Evolutionary conservation across 306 rosid species (phyloP), one percentile per base, ranked within the genome.

Genomic region (Adenanthera pavonina): DNA sequence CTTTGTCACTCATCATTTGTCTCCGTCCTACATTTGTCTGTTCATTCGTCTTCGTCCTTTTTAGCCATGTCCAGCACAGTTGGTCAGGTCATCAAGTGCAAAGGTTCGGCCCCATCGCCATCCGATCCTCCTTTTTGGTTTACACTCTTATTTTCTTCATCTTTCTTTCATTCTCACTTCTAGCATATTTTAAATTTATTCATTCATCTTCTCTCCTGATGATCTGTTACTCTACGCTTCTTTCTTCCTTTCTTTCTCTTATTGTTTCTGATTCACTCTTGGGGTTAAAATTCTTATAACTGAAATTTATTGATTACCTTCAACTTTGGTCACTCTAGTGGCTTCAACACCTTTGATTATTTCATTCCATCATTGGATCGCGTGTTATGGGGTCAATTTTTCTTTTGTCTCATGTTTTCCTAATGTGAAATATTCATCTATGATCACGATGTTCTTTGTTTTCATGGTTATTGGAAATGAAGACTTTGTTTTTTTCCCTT

Each of bases 41-140:
- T 46, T 43, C 7, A 9, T 72, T 40, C 57, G 20, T 56, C 64
- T 36, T 54, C 51, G 1, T 67, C 41, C 12, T 16, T 30, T 54
- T 3, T 52, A 74, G 38, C 64, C 60, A 92, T 92, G 94, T 74
- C 89, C n/a, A 84, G 46, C 77, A 87, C 97, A 3, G 80, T 34
- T 13, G 97, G 90, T 46, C 88, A 86, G 52, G 89, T 89, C 79
- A 92, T 92, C 84, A 92, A 88, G 76, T 92, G 97, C 90, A 90
- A 38, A 84, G 97, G 97, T 90, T 1, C n/a, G 14, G n/a, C 40
- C 66, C 35, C 16, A 47, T 20, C 1, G 11, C 0, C 14, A 17
- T 36, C 38, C 12, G 49, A 46, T 46, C 49, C 8, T 46, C 47
- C 6, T 43, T 43, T 43, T 43, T 36, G 4, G 47, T n/a, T n/a